A percentile compares a stretch with the other conserved stretches of the same genome.
phyloP scores from a whole-genome alignment of 2,329 filamentous ascomycete species.

The Cadophora malorum region DNA sequence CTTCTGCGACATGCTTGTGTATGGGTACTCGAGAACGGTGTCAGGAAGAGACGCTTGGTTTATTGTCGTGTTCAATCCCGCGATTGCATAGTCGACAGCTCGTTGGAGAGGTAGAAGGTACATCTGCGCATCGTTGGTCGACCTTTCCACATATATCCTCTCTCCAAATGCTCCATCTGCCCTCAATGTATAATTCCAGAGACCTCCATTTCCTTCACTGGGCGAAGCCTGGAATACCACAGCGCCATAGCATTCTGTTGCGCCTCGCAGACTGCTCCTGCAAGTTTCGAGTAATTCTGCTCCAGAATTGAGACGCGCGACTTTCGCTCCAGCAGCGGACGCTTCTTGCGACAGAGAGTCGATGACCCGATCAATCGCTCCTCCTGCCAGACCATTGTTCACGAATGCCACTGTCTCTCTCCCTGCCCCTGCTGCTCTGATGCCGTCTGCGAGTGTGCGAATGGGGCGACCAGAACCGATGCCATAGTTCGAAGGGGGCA shows the following conservation, averaged over 20 bases:
- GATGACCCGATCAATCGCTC: constrained; percentile 76
- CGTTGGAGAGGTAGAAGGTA: constrained; percentile 82
- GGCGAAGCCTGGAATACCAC: constrained; percentile 80
- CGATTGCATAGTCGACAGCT: constrained; percentile 78
- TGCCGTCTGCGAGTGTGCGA: constrained; percentile 67
- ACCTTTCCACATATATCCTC: constrained; percentile 67
- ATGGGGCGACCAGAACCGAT: constrained; percentile 69
- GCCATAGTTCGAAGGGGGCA: constrained; percentile 75
- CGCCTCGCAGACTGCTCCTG: constrained; percentile 67
- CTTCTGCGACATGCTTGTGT: constrained; percentile 72
- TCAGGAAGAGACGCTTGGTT: constrained; percentile 50
- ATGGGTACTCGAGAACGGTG: constrained; percentile 72
- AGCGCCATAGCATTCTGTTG: constrained; percentile 75
- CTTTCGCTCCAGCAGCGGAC: constrained; percentile 58
- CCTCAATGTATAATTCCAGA: constrained; percentile 88
- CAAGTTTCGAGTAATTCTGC: constrained; percentile 68
- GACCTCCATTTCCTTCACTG: constrained; percentile 65
- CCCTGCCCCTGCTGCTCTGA: constrained; percentile 61
- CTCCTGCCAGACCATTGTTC: constrained; percentile 72
- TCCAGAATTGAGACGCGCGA: constrained; percentile 60
- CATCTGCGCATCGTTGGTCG: constrained; percentile 76
- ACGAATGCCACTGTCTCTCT: constrained; percentile 78
- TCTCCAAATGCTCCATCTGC: constrained; percentile 74
- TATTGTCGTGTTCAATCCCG: constrained; percentile 55
- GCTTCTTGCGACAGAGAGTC: constrained; percentile 65